Base-by-base conservation (phyloP, 805 yeast genomes). In the Candida railenensis region DNA sequence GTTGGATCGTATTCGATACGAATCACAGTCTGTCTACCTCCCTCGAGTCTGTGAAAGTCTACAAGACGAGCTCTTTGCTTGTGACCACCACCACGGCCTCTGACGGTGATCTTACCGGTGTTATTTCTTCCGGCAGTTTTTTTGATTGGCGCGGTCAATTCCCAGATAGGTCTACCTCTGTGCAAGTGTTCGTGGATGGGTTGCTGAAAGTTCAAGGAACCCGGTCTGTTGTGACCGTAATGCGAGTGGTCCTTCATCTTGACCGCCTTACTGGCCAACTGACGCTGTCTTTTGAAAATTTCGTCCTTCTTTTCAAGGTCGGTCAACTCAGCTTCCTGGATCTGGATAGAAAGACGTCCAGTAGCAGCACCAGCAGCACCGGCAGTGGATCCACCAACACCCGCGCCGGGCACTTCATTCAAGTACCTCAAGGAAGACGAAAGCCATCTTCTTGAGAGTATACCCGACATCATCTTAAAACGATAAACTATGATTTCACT, bases 61-160 rank as follows among this genome's bases (percentile, higher is more conserved):
- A 94, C 77, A 30, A 88, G 65, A 58, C 99, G 81, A 34, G 88
- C 77, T 67, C 99, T 82, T 60, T 92, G 84, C 66, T 87, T 88
- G 65, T 87, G 94, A 32, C 98, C 98, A 58, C 99, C 99, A 64
- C 98, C 99, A 66, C 95, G 82, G 66, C 94, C 97, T 63, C 99
- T 82, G 40, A 89, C 86, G 3, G 96, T 89, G 58, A 94, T 89
- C 55, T 80, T 78, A 54, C 99, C 99, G 3, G 86, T 74, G 66
- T 86, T 76, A 66, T 92, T 91, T 72, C 99, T 84, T 53, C 99
- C 99, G 45, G 96, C 86, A 41, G 83, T 81, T 46, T 81, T 78
- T 59, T 77, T 78, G 59, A 80, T 81, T 15, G 90, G 80, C 30
- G 77, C 77, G 0, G 99, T 92, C 60, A 94, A 76, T 39, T 83